Percentiles rank a stretch among this genome's conserved stretches.
Conservation (phyloP, 768 basidiomycete species). For the Auricularia auricula-judae region DNA sequence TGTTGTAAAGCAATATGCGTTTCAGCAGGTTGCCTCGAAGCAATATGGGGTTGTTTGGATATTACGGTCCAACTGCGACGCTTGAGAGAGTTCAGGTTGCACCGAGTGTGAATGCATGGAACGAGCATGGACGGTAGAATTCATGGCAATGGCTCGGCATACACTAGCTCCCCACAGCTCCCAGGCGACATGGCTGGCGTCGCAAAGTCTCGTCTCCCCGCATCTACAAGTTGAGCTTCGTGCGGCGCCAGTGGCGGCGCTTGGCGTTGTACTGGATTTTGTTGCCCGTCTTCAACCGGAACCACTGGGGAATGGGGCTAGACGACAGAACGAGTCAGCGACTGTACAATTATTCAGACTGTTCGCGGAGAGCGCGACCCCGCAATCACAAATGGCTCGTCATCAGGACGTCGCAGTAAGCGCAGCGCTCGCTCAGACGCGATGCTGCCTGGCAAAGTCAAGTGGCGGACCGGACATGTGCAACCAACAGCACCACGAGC, state of each 20-base stretch:
- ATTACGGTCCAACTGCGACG: too few species aligned
- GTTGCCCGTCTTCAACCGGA: conserved; percentile 91
- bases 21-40: too few species aligned
- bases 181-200: not conserved
- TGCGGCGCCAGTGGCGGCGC: conserved; percentile 98
- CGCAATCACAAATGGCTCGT: too few species aligned
- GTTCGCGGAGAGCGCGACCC: not conserved
- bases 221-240: conserved; percentile 88
- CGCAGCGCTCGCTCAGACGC: too few species aligned
- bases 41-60: too few species aligned
- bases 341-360: not conserved
- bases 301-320: conserved; percentile 98
- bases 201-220: not conserved
- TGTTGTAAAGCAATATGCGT: too few species aligned
- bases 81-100: not conserved
- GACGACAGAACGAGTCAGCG: not conserved
- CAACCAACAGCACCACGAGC: not conserved
- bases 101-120: not conserved
- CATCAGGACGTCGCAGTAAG: too few species aligned
- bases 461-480: not conserved
- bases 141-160: not conserved
- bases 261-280: conserved; percentile 97
- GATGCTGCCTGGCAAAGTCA: too few species aligned
- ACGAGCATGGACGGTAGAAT: not conserved
- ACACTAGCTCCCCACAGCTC: not conserved